phyloP scores from a whole-genome alignment of 2,329 filamentous ascomycete genomes.

The Monilinia vaccinii-corymbosi region DNA sequence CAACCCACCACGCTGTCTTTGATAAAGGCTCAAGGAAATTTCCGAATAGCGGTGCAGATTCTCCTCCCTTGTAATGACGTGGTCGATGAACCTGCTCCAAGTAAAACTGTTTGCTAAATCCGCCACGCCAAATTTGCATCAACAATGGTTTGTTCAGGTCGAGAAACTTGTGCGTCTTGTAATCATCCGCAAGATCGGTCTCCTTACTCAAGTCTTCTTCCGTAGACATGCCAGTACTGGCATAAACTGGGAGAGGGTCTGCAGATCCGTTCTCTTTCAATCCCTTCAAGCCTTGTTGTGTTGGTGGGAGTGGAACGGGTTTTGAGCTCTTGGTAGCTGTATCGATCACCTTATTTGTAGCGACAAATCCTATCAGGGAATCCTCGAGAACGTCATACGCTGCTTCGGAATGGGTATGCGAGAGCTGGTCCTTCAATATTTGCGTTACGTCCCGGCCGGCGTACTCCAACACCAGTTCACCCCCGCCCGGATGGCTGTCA shows the following conservation, averaged over 20 bases:
- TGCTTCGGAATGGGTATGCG: slow-evolving; percentile 79
- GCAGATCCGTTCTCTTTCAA: slow-evolving; percentile 32
- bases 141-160: slow-evolving; percentile 80
- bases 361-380: slow-evolving; percentile 71
- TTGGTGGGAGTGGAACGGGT: slow-evolving; percentile 41
- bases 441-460: slow-evolving; percentile 76
- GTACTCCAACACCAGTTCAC: slow-evolving; percentile 80
- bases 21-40: slow-evolving; percentile 98
- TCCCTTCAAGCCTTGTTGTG: slow-evolving; percentile 38
- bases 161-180: slow-evolving; percentile 86
- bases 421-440: slow-evolving; percentile 74
- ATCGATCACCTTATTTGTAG: slow-evolving; percentile 38
- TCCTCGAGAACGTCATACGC: slow-evolving; percentile 97
- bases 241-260: slow-evolving; percentile 37
- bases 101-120: slow-evolving; percentile 93
- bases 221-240: slow-evolving; percentile 74
- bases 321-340: slow-evolving; percentile 31
- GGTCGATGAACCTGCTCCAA: slow-evolving; percentile 92
- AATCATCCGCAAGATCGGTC: slow-evolving; percentile 69
- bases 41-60: slow-evolving; percentile 87
- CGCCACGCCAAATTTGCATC: slow-evolving; percentile 77
- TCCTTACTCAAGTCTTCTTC: slow-evolving; percentile 81
- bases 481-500: slow-evolving; percentile 82
- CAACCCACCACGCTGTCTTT: slow-evolving; percentile 88
- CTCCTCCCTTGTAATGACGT: slow-evolving; percentile 88